Evolutionary conservation across 2,329 filamentous ascomycete species (phyloP).

Genomic region (Neopestalotiopsis sp.): DNA sequence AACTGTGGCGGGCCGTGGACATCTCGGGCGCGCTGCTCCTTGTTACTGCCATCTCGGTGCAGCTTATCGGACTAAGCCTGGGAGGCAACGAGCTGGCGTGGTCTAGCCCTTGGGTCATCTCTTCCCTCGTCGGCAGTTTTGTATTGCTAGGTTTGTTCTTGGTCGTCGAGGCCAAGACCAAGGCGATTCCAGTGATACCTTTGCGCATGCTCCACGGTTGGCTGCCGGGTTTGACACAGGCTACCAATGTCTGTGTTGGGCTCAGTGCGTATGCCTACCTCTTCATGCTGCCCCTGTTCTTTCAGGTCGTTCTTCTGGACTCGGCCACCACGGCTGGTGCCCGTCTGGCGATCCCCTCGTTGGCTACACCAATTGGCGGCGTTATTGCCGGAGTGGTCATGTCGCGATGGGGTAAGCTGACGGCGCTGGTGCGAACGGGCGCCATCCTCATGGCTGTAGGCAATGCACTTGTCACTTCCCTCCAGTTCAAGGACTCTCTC

Average conservation of each 20-base stretch:
- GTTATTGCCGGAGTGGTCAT: constrained; percentile 63
- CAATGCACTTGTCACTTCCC: constrained; percentile 54
- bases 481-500: constrained; percentile 53
- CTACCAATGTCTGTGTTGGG: constrained; percentile 64
- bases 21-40: constrained; percentile 61
- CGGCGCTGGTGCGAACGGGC: constrained; percentile 56
- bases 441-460: constrained; percentile 57
- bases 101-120: constrained; percentile 53
- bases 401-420: constrained; percentile 58
- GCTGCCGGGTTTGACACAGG: constrained; percentile 58
- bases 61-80: constrained; percentile 59
- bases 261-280: constrained; percentile 68
- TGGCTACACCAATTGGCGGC: constrained; percentile 63
- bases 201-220: constrained; percentile 61
- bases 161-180: constrained; percentile 52
- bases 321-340: constrained; percentile 68
- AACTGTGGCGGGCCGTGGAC: constrained; percentile 61
- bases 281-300: constrained; percentile 74
- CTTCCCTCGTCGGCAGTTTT: constrained; percentile 47
- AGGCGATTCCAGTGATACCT: constrained; percentile 59
- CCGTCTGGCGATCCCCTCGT: constrained; percentile 66
- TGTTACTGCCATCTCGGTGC: constrained; percentile 61
- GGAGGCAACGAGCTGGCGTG: constrained; percentile 62
- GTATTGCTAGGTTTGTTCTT: constrained; percentile 51
- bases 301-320: constrained; percentile 69